Evolutionary conservation across 371 early-diverging fungal genomes (phyloP).

Genomic region (Mortierella sp.): DNA sequence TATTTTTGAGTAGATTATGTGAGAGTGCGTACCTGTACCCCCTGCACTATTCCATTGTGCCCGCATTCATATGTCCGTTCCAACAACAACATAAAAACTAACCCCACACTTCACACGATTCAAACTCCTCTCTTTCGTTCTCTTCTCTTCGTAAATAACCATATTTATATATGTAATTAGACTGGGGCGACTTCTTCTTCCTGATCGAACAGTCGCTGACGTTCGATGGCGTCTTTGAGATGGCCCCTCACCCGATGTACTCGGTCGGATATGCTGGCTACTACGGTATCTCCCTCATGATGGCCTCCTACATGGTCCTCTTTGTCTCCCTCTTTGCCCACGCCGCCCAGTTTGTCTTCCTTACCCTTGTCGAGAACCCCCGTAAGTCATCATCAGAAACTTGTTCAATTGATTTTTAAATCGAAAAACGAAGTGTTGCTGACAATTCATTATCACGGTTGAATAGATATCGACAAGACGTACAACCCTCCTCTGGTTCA

Average conservation of each 20-base stretch:
- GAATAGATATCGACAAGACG: conserved; percentile 91
- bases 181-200: conserved; percentile 99
- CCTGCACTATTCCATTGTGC: conserved; percentile 75
- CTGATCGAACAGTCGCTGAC: conserved; percentile 88
- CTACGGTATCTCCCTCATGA: conserved; percentile 92
- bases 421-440: conserved; percentile 5
- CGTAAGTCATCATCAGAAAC: conserved; percentile 63
- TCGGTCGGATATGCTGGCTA: conserved; percentile 97
- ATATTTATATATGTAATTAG: conserved; percentile 54
- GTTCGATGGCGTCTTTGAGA: conserved; percentile 95
- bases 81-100: conserved; percentile 63
- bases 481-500: conserved; percentile 81
- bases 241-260: conserved; percentile 99
- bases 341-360: conserved; percentile 88
- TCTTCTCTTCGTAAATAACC: neutral
- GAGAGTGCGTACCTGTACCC: conserved; percentile 1
- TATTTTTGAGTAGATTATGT: neutral
- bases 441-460: no score
- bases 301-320: conserved; percentile 89
- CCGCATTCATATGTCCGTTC: conserved; percentile 82
- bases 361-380: conserved; percentile 93
- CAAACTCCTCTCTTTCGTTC: neutral
- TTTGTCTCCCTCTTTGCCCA: conserved; percentile 93
- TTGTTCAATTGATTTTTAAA: neutral
- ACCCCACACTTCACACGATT: conserved; percentile 51